Evolutionary conservation across 2,329 filamentous ascomycete species (phyloP), one percentile per base, ranked within the genome.

Genomic region (Arthrobotrys iridis): DNA sequence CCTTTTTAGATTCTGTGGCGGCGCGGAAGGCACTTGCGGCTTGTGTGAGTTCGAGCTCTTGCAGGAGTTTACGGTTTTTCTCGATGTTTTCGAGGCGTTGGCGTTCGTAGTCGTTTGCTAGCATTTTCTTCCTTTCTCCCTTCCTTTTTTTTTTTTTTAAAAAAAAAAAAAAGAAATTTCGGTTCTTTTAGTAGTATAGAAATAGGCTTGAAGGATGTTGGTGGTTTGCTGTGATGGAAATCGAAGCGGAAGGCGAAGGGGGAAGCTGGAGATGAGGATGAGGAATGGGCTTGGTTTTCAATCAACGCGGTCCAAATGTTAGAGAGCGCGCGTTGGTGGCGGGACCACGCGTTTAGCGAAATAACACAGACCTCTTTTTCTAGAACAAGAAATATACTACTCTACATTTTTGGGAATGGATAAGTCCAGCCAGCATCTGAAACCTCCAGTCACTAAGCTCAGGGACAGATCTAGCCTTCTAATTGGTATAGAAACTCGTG

Each of bases 21-120:
- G 71, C 71, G 8, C 66, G 64, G 55, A 79, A 65, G 37, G 57
- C 33, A 40, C 58, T 63, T 24, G 79, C 77, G 15, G 77, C 76
- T 43, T 77, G 41, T 18, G 78, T 78, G 24, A 80, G 77, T 20
- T 80, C 78, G 6, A 81, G 76, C 35, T 79, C 68, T 77, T 67
- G 82, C 80, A 45, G 80, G 55, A 76, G 82, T 15, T 77, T 79
- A 48, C 78, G 76, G 46, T 81, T 81, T 30, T 79, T 79, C 40
- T 78, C 78, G 48, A 81, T 81, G 26, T 81, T 81, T 45, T 77
- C 77, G 37, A 79, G 79, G 5, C 80, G 78, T 28, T 79, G 78
- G 35, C 68, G 72, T 72, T 81, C 80, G 57, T 81, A 81, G n/a
- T 81, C 80, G 60, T 76, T 79, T 28, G 68, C 71, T 63, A 75